Conservation (phyloP, 192 early-diverging fungal species). For the Coemansia sp. region DNA sequence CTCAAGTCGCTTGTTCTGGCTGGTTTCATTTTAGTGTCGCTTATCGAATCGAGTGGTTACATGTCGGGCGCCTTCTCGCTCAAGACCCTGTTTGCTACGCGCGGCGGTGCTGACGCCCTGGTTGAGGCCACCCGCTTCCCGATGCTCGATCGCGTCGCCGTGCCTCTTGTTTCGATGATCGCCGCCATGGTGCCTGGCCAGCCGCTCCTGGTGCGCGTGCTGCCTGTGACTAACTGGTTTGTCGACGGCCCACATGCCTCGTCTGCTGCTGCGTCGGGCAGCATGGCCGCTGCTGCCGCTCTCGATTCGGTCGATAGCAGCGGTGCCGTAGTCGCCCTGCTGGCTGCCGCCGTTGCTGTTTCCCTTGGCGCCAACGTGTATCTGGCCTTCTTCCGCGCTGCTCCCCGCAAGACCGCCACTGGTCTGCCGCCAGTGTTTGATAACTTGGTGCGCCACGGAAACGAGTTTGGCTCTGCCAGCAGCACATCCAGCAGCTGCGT, state of each 20-base stretch:
- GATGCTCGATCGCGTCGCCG: conserved; percentile 34
- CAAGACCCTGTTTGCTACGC: conserved; percentile 24
- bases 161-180: conserved; percentile 24
- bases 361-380: conserved; percentile 49
- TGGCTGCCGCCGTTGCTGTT: conserved; percentile 28
- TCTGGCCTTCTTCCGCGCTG: conserved; percentile 23
- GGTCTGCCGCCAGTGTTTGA: conserved; percentile 17
- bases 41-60: conserved; percentile 44
- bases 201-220: conserved; percentile 32
- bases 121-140: conserved; percentile 35
- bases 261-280: neutral
- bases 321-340: conserved; percentile 37
- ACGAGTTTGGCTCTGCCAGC: too few relatives aligned
- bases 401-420: neutral
- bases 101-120: conserved; percentile 3
- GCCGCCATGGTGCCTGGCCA: neutral
- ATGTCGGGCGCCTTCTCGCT: conserved; percentile 45
- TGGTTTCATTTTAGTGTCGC: conserved; percentile 38
- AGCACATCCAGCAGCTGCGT: too few relatives aligned
- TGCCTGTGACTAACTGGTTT: conserved; percentile 29
- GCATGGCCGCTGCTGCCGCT: neutral
- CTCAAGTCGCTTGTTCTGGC: conserved; percentile 50
- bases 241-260: conserved; percentile 2
- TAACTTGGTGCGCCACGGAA: conserved; percentile 13
- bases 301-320: conserved; percentile 25